Percentiles rank a stretch among this genome's conserved stretches.
phyloP scores from a whole-genome alignment of 2,329 filamentous ascomycete species.

The Trichoderma guizhouense region DNA sequence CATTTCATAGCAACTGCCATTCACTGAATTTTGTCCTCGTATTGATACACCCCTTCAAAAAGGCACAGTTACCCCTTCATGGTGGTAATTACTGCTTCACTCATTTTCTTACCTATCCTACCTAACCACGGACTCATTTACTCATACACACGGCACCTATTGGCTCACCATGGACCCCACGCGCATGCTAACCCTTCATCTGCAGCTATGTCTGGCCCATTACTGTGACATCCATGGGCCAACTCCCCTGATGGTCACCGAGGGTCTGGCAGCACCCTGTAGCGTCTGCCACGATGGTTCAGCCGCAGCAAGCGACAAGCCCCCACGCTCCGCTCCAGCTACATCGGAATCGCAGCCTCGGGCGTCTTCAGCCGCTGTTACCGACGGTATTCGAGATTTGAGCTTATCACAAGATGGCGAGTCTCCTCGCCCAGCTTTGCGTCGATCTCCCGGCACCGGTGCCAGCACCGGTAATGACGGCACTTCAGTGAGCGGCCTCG shows the following conservation, averaged over 20 bases:
- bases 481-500: conserved; percentile 38
- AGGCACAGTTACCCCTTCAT: not conserved
- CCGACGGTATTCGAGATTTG: conserved; percentile 48
- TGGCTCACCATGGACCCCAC: conserved; percentile 29
- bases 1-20: not conserved
- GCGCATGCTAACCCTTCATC: conserved; percentile 31
- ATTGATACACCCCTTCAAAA: not conserved
- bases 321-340: conserved; percentile 41
- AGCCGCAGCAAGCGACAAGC: conserved; percentile 26
- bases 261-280: conserved; percentile 61
- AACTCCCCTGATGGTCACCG: conserved; percentile 67
- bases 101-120: not conserved
- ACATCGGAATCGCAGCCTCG: conserved; percentile 33
- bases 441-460: conserved; percentile 38
- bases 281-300: conserved; percentile 52
- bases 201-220: conserved; percentile 66
- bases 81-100: not conserved
- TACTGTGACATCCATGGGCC: conserved; percentile 70
- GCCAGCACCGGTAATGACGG: conserved; percentile 25
- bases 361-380: conserved; percentile 38
- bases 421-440: conserved; percentile 40
- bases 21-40: not conserved
- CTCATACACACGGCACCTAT: not conserved
- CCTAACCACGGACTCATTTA: not conserved
- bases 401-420: conserved; percentile 45